phyloP scores from a whole-genome alignment of 2,329 filamentous ascomycete species.

The Plenodomus tracheiphilus region DNA sequence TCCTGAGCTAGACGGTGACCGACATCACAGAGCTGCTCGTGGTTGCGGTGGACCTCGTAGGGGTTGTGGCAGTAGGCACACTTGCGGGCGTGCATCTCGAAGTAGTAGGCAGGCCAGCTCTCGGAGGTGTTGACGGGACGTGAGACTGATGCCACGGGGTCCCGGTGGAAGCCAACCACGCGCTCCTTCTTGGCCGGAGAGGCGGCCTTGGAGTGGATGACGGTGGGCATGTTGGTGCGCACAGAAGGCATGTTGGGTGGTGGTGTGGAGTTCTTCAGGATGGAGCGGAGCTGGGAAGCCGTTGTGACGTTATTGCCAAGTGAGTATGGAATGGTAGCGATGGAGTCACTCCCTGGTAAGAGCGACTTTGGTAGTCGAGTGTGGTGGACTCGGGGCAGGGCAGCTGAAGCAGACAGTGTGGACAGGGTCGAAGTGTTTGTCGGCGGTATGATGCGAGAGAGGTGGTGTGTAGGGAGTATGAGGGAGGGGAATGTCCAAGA shows the following conservation, averaged over 20 bases:
- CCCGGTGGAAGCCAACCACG: constrained; percentile 40
- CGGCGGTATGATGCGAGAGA: constrained; percentile 6
- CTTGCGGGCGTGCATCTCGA: constrained; percentile 51
- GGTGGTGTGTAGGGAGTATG: constrained; percentile 20
- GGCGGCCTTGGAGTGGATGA: constrained; percentile 34
- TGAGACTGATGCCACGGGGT: constrained; percentile 45
- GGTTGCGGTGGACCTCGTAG: constrained; percentile 46
- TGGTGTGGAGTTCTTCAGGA: constrained; percentile 35
- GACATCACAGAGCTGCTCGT: constrained; percentile 47
- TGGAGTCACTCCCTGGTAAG: constrained; percentile 29
- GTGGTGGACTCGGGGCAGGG: constrained; percentile 16
- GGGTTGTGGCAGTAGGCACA: constrained; percentile 52
- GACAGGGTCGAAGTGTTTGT: constrained; percentile 4
- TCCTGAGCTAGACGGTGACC: constrained; percentile 51
- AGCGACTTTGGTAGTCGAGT: constrained; percentile 18
- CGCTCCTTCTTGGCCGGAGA: constrained; percentile 38
- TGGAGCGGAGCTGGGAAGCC: constrained; percentile 34
- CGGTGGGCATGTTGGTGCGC: constrained; percentile 39
- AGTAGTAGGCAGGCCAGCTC: constrained; percentile 53
- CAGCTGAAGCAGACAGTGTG: constrained; percentile 5
- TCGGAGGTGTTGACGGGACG: constrained; percentile 48
- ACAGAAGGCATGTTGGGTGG: constrained; percentile 39
- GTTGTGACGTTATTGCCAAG: constrained; percentile 33
- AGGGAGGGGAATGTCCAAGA: constrained; percentile 25
- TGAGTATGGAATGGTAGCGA: constrained; percentile 26